phyloP scores from a whole-genome alignment of 1,284 basidiomycete genomes.

The Erythrobasidium hasegawianum region DNA sequence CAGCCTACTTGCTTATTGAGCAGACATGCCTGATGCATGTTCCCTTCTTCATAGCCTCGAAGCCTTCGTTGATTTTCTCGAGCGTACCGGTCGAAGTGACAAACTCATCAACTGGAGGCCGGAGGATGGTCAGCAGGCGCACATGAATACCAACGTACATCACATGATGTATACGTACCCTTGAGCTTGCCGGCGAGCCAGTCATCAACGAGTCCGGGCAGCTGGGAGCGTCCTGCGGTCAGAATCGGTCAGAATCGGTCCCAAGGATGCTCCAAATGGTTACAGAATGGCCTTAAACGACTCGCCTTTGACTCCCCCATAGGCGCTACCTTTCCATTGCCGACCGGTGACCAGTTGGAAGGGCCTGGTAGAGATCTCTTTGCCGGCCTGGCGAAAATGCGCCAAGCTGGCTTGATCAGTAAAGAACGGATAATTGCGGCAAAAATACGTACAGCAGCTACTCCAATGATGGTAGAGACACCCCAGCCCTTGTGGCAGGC shows the following conservation, averaged over 20 bases:
- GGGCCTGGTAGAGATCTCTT: conserved; percentile 95
- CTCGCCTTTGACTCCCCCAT: conserved; percentile 98
- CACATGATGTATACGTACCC: too few relatives aligned
- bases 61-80: conserved; percentile 50
- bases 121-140: too few relatives aligned
- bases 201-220: conserved; percentile 45
- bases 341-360: conserved; percentile 81
- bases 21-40: conserved; percentile 49
- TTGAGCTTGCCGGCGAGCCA: conserved; percentile 40
- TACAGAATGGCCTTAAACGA: conserved; percentile 54
- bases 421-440: too few relatives aligned
- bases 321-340: conserved; percentile 91
- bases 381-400: too few relatives aligned
- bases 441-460: conserved; percentile 47
- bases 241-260: neutral
- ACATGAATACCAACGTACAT: too few relatives aligned
- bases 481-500: conserved; percentile 99
- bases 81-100: conserved; percentile 47
- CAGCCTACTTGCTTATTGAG: conserved; percentile 7
- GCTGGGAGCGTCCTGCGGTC: neutral
- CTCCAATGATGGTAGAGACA: conserved; percentile 82
- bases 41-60: conserved; percentile 51
- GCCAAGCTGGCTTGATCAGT: too few relatives aligned
- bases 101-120: conserved; percentile 52
- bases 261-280: too few relatives aligned